phyloP scores from a whole-genome alignment of 208 protist genomes.

The Leishmania mexicana region DNA sequence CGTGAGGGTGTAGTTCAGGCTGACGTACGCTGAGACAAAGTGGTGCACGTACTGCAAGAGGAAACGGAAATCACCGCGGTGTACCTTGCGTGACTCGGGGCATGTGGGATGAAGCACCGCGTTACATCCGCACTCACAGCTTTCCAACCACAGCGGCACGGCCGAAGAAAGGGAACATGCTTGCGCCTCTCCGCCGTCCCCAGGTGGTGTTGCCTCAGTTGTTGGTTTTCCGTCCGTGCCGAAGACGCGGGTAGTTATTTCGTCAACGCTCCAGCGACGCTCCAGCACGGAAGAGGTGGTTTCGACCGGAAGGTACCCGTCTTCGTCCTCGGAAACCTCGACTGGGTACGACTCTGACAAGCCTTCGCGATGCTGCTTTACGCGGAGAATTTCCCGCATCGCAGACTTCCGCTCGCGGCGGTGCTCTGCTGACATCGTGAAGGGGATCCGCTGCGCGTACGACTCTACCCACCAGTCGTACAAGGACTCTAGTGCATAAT shows the following conservation, averaged over 20 bases:
- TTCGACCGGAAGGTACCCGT: conserved; percentile 24
- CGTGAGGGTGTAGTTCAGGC: conserved; percentile 32
- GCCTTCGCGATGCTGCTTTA: conserved; percentile 25
- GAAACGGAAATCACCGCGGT: conserved; percentile 52
- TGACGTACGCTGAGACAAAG: conserved; percentile 44
- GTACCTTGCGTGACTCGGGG: conserved; percentile 42
- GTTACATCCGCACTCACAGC: conserved; percentile 31
- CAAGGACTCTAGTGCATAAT: conserved; percentile 30
- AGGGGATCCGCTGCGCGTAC: conserved; percentile 26
- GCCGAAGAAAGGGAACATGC: not conserved
- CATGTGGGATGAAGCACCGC: conserved; percentile 38
- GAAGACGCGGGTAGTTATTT: conserved; percentile 28
- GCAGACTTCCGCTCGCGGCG: conserved; percentile 15
- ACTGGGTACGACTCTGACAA: conserved; percentile 26
- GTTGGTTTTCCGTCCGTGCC: conserved; percentile 13
- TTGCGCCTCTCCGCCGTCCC: not conserved
- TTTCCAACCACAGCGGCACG: conserved; percentile 18
- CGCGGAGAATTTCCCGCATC: conserved; percentile 29
- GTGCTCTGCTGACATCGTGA: conserved; percentile 23
- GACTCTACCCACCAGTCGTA: conserved; percentile 35
- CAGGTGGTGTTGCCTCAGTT: not conserved
- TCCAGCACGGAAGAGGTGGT: conserved; percentile 23
- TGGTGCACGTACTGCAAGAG: conserved; percentile 58
- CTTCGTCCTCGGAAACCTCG: conserved; percentile 26
- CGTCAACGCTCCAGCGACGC: conserved; percentile 12